Evolutionary conservation across 176 grass and related monocot species (phyloP), one percentile per base, ranked within the genome.

Genomic region (Urochloa ruziziensis): DNA sequence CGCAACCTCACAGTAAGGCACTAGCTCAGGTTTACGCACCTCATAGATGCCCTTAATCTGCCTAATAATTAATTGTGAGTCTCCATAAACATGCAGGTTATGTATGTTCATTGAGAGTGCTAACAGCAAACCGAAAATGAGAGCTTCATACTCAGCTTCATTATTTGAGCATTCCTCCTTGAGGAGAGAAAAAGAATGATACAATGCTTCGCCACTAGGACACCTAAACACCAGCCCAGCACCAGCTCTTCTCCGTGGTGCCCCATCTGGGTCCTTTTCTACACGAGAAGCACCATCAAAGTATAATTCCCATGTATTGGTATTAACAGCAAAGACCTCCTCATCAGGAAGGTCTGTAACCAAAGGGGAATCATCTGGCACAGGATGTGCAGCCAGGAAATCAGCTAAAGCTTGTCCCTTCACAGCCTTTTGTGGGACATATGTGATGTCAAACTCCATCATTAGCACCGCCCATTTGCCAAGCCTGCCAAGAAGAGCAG

Each of bases 361-460:
- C 13, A 77, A 39, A 0, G 74, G 74, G 6, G 74, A 77, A 27
- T 77, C 32, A 40, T 69, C 35, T 0, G 2, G 49, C 1, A 58
- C 19, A 8, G 73, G 73, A 27, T 76, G 73, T 15, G 51, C 74
- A 21, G 37, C 76, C 1, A 79, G 56, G 12, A 63, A 79, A 48
- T 79, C 56, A 8, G 37, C 40, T 10, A 78, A 60, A 0, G 35
- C 54, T 44, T 78, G 74, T 0, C 74, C 54, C 25, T 78, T 78
- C 2, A 78, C 7, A 2, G 75, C 75, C 15, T 56, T 60, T 32
- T 79, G 56, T 13, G 58, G 56, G 2, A 63, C 14, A 13, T 79
- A 63, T 6, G 75, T 78, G 5, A 78, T 78, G 23, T 78, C 53
- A 23, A 62, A 78, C 21, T 78, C 75, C 75, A 78, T 78, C 75